Conservation (phyloP, 2,329 filamentous ascomycete genomes). For the Lithohypha guttulata region DNA sequence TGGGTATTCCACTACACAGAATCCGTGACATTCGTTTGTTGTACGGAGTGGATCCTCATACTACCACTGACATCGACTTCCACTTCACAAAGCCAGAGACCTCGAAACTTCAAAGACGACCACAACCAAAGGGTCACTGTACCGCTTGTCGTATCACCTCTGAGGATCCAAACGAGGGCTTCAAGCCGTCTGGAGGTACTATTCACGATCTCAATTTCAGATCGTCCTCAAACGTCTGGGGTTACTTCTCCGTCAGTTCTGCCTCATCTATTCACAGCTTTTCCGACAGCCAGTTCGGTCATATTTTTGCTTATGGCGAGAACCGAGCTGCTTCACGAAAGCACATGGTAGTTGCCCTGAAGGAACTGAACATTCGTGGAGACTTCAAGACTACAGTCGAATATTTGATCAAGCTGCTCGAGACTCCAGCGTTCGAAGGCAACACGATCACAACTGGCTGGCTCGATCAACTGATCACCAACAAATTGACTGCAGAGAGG, state of each 20-base stretch:
- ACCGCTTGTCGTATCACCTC: slow-evolving; percentile 99
- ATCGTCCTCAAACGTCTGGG: slow-evolving; percentile 97
- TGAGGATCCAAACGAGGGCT: slow-evolving; percentile 95
- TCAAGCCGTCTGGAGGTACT: slow-evolving; percentile 98
- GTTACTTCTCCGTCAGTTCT: slow-evolving; percentile 98
- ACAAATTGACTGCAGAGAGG: slow-evolving; percentile 90
- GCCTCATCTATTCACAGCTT: slow-evolving; percentile 97
- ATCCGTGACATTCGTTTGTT: slow-evolving; percentile 92
- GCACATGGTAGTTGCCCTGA: slow-evolving; percentile 97
- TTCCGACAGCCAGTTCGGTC: slow-evolving; percentile 96
- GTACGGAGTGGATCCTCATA: slow-evolving; percentile 89
- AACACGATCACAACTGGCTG: slow-evolving; percentile 99
- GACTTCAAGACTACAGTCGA: slow-evolving; percentile 98
- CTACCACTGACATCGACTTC: slow-evolving; percentile 82
- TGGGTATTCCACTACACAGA: slow-evolving; percentile 92
- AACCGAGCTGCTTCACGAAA: slow-evolving; percentile 92
- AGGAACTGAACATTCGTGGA: slow-evolving; percentile 98
- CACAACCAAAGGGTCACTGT: slow-evolving; percentile 89
- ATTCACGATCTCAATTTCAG: slow-evolving; percentile 99
- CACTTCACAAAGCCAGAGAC: slow-evolving; percentile 84
- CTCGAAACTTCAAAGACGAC: slow-evolving; percentile 72
- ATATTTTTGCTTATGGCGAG: slow-evolving; percentile 98
- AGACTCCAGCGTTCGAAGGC: slow-evolving; percentile 95
- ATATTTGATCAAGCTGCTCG: slow-evolving; percentile 95
- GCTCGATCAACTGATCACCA: slow-evolving; percentile 97